These are phyloP conservation scores for Skeletonema potamos DNA, from an alignment of 108 stramenopile genomes.

Conservation along the genomic window DNA sequence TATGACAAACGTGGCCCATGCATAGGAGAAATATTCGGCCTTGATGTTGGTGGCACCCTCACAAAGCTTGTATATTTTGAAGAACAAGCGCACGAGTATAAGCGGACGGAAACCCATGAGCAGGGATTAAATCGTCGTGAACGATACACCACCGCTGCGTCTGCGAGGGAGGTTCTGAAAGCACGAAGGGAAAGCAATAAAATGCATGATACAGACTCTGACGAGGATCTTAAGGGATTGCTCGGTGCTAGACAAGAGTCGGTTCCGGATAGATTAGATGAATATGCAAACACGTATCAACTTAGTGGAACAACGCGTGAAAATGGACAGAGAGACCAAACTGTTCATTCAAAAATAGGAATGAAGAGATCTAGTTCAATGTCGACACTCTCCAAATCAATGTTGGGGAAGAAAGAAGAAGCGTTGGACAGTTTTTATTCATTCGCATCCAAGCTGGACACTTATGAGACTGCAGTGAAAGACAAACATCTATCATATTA, in stretches of 20 bases:
- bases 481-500: slow-evolving; percentile 90
- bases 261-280: slow-evolving; percentile 58
- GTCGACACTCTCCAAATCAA: slow-evolving; percentile 57
- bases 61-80: slow-evolving; percentile 98
- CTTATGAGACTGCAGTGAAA: slow-evolving; percentile 74
- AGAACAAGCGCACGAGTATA: slow-evolving; percentile 46
- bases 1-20: slow-evolving; percentile 39
- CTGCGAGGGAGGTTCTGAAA: slow-evolving; percentile 61
- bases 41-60: slow-evolving; percentile 95
- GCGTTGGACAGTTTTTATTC: slow-evolving; percentile 83
- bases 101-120: slow-evolving; percentile 4
- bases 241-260: slow-evolving; percentile 57
- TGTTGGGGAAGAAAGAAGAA: slow-evolving; percentile 53
- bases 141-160: slow-evolving; percentile 61
- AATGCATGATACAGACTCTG: slow-evolving; percentile 40
- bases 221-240: slow-evolving; percentile 51
- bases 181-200: slow-evolving; percentile 35
- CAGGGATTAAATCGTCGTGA: slow-evolving; percentile 48
- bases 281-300: slow-evolving; percentile 50
- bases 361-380: slow-evolving; percentile 66
- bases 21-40: slow-evolving; percentile 76
- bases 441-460: slow-evolving; percentile 74
- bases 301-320: background rate
- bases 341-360: slow-evolving; percentile 14
- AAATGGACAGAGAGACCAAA: background rate